Base-by-base conservation (phyloP, 257 asterid genomes). In the Capsicum baccatum region DNA sequence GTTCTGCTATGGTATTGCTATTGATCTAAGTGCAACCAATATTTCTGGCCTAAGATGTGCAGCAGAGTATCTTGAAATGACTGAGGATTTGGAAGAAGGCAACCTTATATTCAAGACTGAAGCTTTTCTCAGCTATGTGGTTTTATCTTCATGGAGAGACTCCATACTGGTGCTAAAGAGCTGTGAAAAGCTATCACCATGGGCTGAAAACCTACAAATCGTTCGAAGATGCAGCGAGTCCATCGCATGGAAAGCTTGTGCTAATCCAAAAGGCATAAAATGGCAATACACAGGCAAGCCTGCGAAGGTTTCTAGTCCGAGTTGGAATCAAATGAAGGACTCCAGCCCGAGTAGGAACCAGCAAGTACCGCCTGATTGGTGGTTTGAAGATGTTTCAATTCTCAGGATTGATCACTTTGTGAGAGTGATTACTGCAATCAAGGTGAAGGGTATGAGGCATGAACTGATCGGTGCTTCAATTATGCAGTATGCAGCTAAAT, bases 161-260 rank as follows among this genome's bases (percentile, higher is more conserved):
- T 94, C 99, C 19, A 94, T 94, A 13, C 17, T 93, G 15, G 99
- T 94, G 4, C 84, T 96, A 56, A 96, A 96, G 63, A 92, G 88
- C 84, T 90, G 98, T 70, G 98, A 96, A 85, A 91, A 91, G 85
- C 91, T 96, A 21, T 93, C 98, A 0, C 99, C 98, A 0, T 96
- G 99, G 99, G 98, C 99, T 0, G 98, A 96, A 83, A 94, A 94
- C 64, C 98, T 96, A 85, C 99, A 96, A 39, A 94, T 96, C 39
- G 98, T 96, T 6, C 76, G 99, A 33, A 88, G 98, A 79, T 96
- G 98, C 79, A 92, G 99, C 52, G 99, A 96, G 86, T 96, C 99
- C 0, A 96, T 96, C 16, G 99, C 99, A 0, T 96, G 98, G 99
- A 96, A 96, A 82, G 98, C 99, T 62, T 94, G 99, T 74, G 97